These are phyloP conservation scores for Kwoniella sp. DNA, from an alignment of 768 basidiomycete species.

Conservation along the genomic window DNA sequence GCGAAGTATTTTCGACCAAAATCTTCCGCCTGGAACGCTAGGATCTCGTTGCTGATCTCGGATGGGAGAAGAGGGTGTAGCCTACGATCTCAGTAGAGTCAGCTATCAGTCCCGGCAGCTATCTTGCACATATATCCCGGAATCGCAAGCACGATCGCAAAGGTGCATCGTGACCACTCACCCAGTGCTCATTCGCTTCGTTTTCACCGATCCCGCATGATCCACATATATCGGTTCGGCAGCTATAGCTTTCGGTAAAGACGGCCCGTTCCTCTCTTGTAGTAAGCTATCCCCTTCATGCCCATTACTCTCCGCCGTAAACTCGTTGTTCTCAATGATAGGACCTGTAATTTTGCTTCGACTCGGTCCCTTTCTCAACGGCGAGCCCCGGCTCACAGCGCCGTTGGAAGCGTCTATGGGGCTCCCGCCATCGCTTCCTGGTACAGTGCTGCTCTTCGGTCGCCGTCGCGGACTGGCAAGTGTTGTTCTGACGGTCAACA, in stretches of 20 bases:
- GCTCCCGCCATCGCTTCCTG: conserved; percentile 11
- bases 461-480: conserved; percentile 8
- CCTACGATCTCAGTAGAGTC: conserved; percentile 56
- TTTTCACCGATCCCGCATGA: conserved; percentile 32
- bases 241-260: conserved; percentile 7
- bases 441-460: conserved; percentile 10
- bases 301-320: conserved; percentile 5
- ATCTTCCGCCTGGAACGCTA: conserved; percentile 81
- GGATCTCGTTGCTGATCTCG: conserved; percentile 79
- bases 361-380: conserved; percentile 3
- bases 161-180: conserved; percentile 56
- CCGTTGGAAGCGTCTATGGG: conserved; percentile 1
- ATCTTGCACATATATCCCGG: too few relatives aligned
- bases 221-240: conserved; percentile 36
- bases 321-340: conserved; percentile 12
- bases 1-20: conserved; percentile 88
- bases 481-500: conserved; percentile 13
- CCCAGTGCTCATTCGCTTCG: conserved; percentile 65
- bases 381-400: conserved; percentile 10
- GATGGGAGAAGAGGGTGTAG: conserved; percentile 76
- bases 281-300: not conserved
- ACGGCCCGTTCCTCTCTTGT: not conserved
- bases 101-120: not conserved
- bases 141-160: not conserved
- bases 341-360: conserved; percentile 3